A percentile compares a stretch with the other conserved stretches of the same genome.
Evolutionary conservation across 2,329 filamentous ascomycete genomes (phyloP).

Genomic region (Immersiporthe knoxdaviesiana): DNA sequence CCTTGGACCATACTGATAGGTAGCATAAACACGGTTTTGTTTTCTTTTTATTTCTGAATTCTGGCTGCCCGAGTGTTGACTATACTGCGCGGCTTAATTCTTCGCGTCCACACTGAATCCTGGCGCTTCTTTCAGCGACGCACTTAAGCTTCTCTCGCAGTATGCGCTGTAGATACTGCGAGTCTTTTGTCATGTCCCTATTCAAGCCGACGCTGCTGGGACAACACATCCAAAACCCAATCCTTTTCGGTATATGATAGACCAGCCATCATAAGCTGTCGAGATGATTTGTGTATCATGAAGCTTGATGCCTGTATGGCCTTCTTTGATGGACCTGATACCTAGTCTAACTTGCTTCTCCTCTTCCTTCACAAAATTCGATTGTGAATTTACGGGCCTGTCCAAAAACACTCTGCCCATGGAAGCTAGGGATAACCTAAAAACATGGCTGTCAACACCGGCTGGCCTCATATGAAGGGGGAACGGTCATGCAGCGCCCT

Average conservation of each 20-base stretch:
- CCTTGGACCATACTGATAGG: slow-evolving; percentile 5
- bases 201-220: neutral
- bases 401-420: neutral
- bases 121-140: neutral
- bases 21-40: slow-evolving; percentile 18
- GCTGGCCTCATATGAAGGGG: neutral
- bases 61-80: neutral
- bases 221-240: neutral
- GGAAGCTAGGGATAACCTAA: no score
- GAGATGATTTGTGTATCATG: neutral
- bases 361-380: neutral
- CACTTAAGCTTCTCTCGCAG: neutral
- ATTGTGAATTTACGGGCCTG: neutral
- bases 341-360: no score
- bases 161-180: neutral
- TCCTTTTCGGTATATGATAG: neutral
- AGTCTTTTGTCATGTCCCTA: neutral
- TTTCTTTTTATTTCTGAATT: slow-evolving; percentile 1
- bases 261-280: neutral
- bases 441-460: neutral
- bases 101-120: neutral
- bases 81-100: neutral
- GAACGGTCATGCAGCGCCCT: neutral
- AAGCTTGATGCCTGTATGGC: neutral
- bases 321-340: neutral